Conservation (phyloP, 805 yeast genomes). For the Candida ficus region DNA sequence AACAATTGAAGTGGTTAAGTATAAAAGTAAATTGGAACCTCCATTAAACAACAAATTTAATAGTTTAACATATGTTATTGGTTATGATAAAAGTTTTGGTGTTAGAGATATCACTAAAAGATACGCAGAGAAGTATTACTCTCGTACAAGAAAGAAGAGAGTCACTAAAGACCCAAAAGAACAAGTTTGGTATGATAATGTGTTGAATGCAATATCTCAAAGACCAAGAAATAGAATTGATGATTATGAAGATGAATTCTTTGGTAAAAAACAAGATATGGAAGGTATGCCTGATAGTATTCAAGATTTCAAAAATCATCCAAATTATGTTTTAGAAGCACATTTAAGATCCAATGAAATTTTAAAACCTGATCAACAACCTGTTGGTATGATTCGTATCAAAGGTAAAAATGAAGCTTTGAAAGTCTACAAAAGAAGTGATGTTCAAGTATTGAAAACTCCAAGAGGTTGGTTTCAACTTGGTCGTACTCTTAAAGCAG, state of each 20-base stretch:
- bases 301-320: slow-evolving; percentile 83
- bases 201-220: slow-evolving; percentile 27
- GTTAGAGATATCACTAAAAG: slow-evolving; percentile 83
- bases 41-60: slow-evolving; percentile 54
- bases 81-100: slow-evolving; percentile 60
- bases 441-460: slow-evolving; percentile 59
- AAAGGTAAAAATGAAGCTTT: slow-evolving; percentile 39
- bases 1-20: slow-evolving; percentile 56
- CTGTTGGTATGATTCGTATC: slow-evolving; percentile 68
- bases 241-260: slow-evolving; percentile 53
- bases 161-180: slow-evolving; percentile 55
- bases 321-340: slow-evolving; percentile 72
- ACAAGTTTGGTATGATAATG: slow-evolving; percentile 50
- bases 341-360: slow-evolving; percentile 73
- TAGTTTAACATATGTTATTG: slow-evolving; percentile 68
- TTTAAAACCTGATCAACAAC: slow-evolving; percentile 51
- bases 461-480: slow-evolving; percentile 83
- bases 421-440: slow-evolving; percentile 63
- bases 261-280: slow-evolving; percentile 51
- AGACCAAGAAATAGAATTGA: slow-evolving; percentile 22
- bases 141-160: slow-evolving; percentile 70
- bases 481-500: slow-evolving; percentile 72
- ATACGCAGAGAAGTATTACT: slow-evolving; percentile 64
- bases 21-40: slow-evolving; percentile 64
- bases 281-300: slow-evolving; percentile 89